phyloP scores from a whole-genome alignment of 2,329 filamentous ascomycete genomes.

The Sphaerulina populicola region DNA sequence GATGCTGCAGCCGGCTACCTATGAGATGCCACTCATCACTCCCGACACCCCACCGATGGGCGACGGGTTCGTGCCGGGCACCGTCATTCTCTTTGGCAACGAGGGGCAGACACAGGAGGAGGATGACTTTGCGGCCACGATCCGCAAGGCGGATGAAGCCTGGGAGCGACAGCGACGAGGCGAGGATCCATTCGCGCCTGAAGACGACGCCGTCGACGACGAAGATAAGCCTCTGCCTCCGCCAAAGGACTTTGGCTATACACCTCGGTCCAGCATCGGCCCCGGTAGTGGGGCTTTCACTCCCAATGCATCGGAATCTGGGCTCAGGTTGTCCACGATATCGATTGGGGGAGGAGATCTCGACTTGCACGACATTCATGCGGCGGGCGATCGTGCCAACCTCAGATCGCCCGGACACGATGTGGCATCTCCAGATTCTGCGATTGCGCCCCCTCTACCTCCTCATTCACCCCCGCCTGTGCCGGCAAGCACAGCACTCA shows the following conservation, averaged over 20 bases:
- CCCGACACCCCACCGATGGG: constrained; percentile 29
- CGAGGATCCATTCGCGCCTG: constrained; percentile 19
- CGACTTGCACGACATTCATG: constrained; percentile 35
- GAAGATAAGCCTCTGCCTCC: constrained; percentile 36
- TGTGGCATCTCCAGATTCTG: constrained; percentile 13
- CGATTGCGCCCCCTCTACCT: constrained; percentile 36
- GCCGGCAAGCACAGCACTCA: constrained; percentile 17
- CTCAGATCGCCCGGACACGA: constrained; percentile 14
- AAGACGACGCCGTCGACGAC: constrained; percentile 28
- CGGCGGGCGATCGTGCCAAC: constrained; percentile 18
- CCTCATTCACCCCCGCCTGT: constrained; percentile 42
- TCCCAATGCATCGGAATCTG: constrained; percentile 17
- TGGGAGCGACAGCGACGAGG: constrained; percentile 29
- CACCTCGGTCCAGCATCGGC: constrained; percentile 28
- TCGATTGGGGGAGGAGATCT: constrained; percentile 27
- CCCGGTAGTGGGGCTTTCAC: constrained; percentile 22
- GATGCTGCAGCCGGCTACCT: constrained; percentile 20
- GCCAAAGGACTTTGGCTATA: constrained; percentile 38
- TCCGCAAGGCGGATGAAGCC: constrained; percentile 28
- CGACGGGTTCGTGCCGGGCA: constrained; percentile 24
- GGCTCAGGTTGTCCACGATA: constrained; percentile 29
- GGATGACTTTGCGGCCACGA: constrained; percentile 28
- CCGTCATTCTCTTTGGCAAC: constrained; percentile 28
- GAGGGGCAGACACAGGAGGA: constrained; percentile 18
- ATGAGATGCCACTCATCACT: constrained; percentile 27